phyloP scores from a whole-genome alignment of 2,329 filamentous ascomycete species.

The Metarhizium guizhouense region DNA sequence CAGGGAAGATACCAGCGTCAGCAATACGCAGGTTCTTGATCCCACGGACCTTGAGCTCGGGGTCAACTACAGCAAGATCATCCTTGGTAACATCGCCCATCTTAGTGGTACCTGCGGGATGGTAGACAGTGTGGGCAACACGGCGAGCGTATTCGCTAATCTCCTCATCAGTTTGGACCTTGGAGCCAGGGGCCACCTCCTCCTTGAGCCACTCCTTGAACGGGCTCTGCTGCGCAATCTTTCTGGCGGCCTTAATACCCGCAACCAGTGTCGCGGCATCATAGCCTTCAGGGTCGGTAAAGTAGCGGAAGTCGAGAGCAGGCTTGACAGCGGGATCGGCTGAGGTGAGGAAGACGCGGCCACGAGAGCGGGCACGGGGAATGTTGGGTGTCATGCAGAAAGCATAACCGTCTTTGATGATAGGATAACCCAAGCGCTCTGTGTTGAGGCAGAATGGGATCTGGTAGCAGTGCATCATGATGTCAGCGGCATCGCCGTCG shows the following conservation, averaged over 20 bases:
- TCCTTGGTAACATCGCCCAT: constrained; percentile 71
- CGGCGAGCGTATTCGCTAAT: constrained; percentile 73
- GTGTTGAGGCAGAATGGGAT: constrained; percentile 90
- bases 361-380: constrained; percentile 69
- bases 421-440: constrained; percentile 61
- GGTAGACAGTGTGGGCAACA: constrained; percentile 82
- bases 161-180: constrained; percentile 67
- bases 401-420: constrained; percentile 59
- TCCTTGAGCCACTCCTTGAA: constrained; percentile 78
- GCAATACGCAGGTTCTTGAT: constrained; percentile 69
- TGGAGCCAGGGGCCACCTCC: constrained; percentile 70
- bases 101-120: constrained; percentile 81
- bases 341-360: constrained; percentile 69
- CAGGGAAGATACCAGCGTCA: constrained; percentile 81
- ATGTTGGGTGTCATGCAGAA: constrained; percentile 96
- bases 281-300: constrained; percentile 78
- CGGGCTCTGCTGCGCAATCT: constrained; percentile 64
- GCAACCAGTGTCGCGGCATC: constrained; percentile 74
- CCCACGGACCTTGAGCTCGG: constrained; percentile 61
- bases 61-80: constrained; percentile 70
- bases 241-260: constrained; percentile 68
- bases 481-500: constrained; percentile 70
- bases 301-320: constrained; percentile 81
- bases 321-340: constrained; percentile 69
- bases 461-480: constrained; percentile 98